Evolutionary conservation across 306 rosid species (phyloP), one percentile per base, ranked within the genome.

Genomic region (Medicago ruthenica): DNA sequence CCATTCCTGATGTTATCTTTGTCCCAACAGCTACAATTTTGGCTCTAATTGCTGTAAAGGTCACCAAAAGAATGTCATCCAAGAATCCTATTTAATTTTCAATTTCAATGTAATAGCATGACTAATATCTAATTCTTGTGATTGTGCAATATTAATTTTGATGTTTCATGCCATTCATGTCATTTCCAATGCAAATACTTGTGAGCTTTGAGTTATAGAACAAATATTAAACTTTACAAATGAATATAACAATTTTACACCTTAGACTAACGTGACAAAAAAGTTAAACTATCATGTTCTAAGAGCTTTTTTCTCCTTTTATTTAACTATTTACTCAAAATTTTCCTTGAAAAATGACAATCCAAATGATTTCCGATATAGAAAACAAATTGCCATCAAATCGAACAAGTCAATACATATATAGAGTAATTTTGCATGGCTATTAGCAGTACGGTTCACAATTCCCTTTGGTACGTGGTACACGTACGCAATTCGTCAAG

Each of bases 1-100:
- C 71, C 80, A 67, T 88, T 34, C 93, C 93, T 13, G 93, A 88
- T 39, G 86, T 82, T 66, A 9, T 84, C 6, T 86, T 92, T 66
- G 91, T 88, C 31, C 95, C 95, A 10, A 18, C 86, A 0, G 82
- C 75, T 6, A 89, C 95, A 0, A 69, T 86, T n/a, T 12, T 79
- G 40, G 85, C 88, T 61, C 87, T 91, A 64, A 60, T 85, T 39
- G 78, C 75, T 61, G 85, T 77, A 7, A 89, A 83, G 80, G 8
- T 86, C 57, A 76, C 84, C 57, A 83, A 63, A 68, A 91, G 81
- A 71, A 11, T 86, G 75, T 55, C 86, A 44, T 60, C 67, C 84
- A 69, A 58, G 34, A 68, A 13, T 22, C 79, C 21, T 54, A 44
- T 24, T 27, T 59, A 64, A 27, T 21, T 67, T 60, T 42, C 42